Conservation (phyloP, 192 early-diverging fungal genomes). For the Powellomyces hirtus region DNA sequence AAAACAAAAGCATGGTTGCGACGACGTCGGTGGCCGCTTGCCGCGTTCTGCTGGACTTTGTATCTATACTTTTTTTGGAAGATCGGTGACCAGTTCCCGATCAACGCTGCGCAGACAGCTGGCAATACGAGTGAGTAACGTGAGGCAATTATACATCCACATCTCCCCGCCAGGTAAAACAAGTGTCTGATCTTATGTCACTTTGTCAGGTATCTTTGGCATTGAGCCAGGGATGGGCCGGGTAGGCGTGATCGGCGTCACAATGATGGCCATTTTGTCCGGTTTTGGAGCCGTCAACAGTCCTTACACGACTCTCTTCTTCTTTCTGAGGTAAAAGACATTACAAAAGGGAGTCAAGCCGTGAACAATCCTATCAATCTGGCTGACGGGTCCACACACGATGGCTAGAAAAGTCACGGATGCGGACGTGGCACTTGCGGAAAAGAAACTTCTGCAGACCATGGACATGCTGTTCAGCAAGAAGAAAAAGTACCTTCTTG, state of each 20-base stretch:
- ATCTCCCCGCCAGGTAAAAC: not conserved
- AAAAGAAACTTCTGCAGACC: constrained; percentile 71
- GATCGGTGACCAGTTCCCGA: constrained; percentile 34
- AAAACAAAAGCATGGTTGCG: constrained; percentile 17
- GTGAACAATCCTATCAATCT: not conserved
- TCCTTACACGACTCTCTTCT: constrained; percentile 80
- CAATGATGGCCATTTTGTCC: constrained; percentile 87
- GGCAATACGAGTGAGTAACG: not conserved
- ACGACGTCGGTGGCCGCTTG: constrained; percentile 15
- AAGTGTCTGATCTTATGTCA: not conserved
- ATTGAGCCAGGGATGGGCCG: constrained; percentile 67
- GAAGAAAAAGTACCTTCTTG: constrained; percentile 57
- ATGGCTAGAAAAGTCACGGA: constrained; percentile 49
- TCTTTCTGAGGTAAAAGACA: constrained; percentile 65
- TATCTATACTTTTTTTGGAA: constrained; percentile 38
- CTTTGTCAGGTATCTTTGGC: constrained; percentile 4
- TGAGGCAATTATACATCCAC: no score
- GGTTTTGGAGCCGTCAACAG: constrained; percentile 93
- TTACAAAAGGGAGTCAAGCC: not conserved
- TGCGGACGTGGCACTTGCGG: constrained; percentile 58
- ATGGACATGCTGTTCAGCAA: constrained; percentile 69
- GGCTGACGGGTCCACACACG: no score
- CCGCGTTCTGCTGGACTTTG: constrained; percentile 20
- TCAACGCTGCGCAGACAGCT: constrained; percentile 6
- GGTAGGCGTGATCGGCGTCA: constrained; percentile 86